Percentiles rank a stretch among this genome's conserved stretches.
These are phyloP conservation scores for Oryza coarctata DNA, from an alignment of 176 grass and related monocot species.

Conservation along the genomic window DNA sequence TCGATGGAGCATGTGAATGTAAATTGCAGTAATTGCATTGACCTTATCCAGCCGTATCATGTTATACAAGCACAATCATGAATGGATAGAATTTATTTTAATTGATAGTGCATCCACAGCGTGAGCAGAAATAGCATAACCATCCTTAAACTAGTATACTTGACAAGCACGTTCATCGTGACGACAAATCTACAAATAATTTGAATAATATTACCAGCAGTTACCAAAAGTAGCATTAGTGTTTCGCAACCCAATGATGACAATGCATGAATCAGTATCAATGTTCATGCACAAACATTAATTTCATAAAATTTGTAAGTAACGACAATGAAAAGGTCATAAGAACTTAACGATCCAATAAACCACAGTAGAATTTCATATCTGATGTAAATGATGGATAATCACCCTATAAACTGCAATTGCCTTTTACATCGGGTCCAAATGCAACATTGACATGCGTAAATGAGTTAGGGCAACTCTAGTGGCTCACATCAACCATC, in stretches of 20 bases:
- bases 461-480: not conserved
- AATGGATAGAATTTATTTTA: not conserved
- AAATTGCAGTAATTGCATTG: constrained; percentile 27
- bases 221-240: not conserved
- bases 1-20: not conserved
- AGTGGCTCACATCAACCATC: constrained; percentile 72
- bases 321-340: not conserved
- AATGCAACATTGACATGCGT: not conserved
- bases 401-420: not conserved
- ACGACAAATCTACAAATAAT: not conserved
- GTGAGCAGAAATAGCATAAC: not conserved
- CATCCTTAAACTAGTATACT: not conserved
- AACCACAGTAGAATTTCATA: not conserved
- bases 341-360: not conserved
- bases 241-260: not conserved
- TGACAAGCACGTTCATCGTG: not conserved
- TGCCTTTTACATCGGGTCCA: not conserved
- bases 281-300: not conserved
- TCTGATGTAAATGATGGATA: not conserved
- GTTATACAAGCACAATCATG: not conserved
- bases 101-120: not conserved
- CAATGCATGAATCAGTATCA: not conserved
- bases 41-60: constrained; percentile 18
- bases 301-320: not conserved
- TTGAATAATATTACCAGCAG: not conserved